Evolutionary conservation across 2,329 filamentous ascomycete genomes (phyloP), one percentile per base, ranked within the genome.

Genomic region (Colletotrichum neosansevieriae): DNA sequence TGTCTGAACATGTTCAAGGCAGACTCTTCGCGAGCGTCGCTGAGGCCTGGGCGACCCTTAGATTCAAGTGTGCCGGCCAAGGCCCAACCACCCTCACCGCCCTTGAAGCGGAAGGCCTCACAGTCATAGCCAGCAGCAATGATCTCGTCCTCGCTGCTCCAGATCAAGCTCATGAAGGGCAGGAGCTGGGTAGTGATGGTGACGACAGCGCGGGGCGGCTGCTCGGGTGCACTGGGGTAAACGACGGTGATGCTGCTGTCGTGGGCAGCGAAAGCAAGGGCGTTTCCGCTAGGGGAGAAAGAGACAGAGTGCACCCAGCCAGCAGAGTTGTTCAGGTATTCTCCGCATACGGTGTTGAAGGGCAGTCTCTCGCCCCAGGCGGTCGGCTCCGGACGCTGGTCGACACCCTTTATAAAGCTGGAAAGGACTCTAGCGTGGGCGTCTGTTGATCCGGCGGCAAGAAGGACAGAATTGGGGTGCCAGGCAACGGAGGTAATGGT

Each of bases 301-400:
- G 92, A 91, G 13, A 97, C 93, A 36, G 92, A 91, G 82, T 98
- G 96, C 3, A 99, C 90, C 96, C 96, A 99, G 17, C 96, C 96
- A 32, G 96, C 96, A 1, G 94, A 97, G 80, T 96, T 95, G 80
- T 99, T 99, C 74, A 98, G 79, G 77, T 89, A 99, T 82, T 99
- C 96, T 76, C 96, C 96, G 76, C 96, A 99, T 58, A 99, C 94
- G 4, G 96, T 99, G 83, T 98, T 98, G 86, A 99, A 99, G 6
- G 96, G 96, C 70, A 99, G 84, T 57, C 95, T 86, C 84, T 99
- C 96, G 68, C 96, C 96, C 96, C 96, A 99, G 10, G 91, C 92
- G 71, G 90, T 92, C 7, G 94, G 91, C 74, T 96, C 92, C 1
- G 96, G 96, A 50, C 93, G 88, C 73, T 88, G 86, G 79, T 99